Conservation (phyloP, 2,329 filamentous ascomycete genomes). For the Byssochlamys sp. region DNA sequence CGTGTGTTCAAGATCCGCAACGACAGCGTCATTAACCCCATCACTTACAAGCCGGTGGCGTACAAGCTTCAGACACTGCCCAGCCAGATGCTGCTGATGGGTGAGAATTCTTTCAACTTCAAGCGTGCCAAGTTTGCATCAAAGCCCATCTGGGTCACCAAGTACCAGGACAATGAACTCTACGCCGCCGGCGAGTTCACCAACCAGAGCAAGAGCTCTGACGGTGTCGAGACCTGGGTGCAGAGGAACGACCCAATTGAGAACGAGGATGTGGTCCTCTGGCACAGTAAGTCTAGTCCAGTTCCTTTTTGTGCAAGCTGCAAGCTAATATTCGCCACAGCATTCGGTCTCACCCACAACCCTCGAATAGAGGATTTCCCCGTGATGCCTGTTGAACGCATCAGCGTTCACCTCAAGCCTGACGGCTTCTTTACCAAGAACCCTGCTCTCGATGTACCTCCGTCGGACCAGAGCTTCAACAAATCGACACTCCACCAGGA, state of each 20-base stretch:
- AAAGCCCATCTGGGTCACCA: constrained; percentile 47
- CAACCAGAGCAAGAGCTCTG: constrained; percentile 46
- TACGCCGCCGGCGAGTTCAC: constrained; percentile 49
- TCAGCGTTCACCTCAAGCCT: constrained; percentile 40
- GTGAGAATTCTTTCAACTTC: constrained; percentile 38
- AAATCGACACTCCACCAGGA: constrained; percentile 28
- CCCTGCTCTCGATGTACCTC: constrained; percentile 40
- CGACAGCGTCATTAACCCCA: constrained; percentile 40
- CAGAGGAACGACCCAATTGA: constrained; percentile 38
- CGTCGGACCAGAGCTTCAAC: constrained; percentile 33
- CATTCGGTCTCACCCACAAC: constrained; percentile 53
- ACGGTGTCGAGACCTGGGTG: constrained; percentile 46
- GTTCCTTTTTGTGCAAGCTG: constrained; percentile 23
- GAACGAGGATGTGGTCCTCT: constrained; percentile 36
- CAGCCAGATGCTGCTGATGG: constrained; percentile 50
- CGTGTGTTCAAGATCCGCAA: constrained; percentile 53
- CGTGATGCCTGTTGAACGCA: constrained; percentile 55
- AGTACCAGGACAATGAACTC: constrained; percentile 44
- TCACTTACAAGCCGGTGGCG: constrained; percentile 46
- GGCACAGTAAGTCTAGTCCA: constrained; percentile 26
- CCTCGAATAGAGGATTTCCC: constrained; percentile 58
- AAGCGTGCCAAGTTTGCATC: constrained; percentile 47
- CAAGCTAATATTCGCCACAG: constrained; percentile 9
- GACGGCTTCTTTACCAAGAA: constrained; percentile 46
- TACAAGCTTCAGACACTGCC: constrained; percentile 50